phyloP scores from a whole-genome alignment of 768 basidiomycete species.

The Mycena haematopus region DNA sequence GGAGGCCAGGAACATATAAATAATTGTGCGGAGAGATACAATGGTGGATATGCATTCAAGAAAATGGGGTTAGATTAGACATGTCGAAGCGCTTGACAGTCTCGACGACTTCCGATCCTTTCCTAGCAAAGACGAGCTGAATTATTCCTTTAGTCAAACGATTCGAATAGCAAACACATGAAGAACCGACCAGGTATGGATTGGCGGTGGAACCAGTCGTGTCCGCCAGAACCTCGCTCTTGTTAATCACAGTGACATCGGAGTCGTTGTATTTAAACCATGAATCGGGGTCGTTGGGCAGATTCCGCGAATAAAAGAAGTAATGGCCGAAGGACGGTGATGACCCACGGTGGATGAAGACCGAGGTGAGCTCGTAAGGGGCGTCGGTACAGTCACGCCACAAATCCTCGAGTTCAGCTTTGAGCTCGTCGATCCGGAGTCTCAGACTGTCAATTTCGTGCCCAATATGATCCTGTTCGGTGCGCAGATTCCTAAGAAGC shows the following conservation, averaged over 20 bases:
- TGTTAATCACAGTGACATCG: slow-evolving; percentile 74
- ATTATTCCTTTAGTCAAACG: slow-evolving; percentile 13
- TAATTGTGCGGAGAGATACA: slow-evolving; percentile 18
- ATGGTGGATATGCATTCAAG: slow-evolving; percentile 23
- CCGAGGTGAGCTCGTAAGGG: slow-evolving; percentile 90
- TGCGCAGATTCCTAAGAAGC: slow-evolving; percentile 55
- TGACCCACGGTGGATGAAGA: slow-evolving; percentile 93
- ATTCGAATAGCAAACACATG: neutral
- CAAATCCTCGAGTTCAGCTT: slow-evolving; percentile 71
- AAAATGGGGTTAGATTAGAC: slow-evolving; percentile 36
- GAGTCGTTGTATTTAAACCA: slow-evolving; percentile 99
- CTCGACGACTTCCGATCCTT: slow-evolving; percentile 78
- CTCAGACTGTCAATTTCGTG: slow-evolving; percentile 65
- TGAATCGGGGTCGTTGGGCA: slow-evolving; percentile 78
- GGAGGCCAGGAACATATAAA: slow-evolving; percentile 8
- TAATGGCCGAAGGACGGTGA: slow-evolving; percentile 92
- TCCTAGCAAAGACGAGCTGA: slow-evolving; percentile 85
- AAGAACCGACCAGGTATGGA: slow-evolving; percentile 75
- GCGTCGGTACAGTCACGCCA: slow-evolving; percentile 74
- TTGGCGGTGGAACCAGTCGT: slow-evolving; percentile 92
- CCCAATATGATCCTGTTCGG: slow-evolving; percentile 60
- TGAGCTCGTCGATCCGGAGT: slow-evolving; percentile 55
- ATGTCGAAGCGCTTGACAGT: slow-evolving; percentile 75
- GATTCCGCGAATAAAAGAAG: slow-evolving; percentile 91
- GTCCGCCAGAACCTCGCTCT: slow-evolving; percentile 87